These are phyloP conservation scores for Corchorus capsularis DNA, from an alignment of 345 rosid genomes.

Conservation along the genomic window DNA sequence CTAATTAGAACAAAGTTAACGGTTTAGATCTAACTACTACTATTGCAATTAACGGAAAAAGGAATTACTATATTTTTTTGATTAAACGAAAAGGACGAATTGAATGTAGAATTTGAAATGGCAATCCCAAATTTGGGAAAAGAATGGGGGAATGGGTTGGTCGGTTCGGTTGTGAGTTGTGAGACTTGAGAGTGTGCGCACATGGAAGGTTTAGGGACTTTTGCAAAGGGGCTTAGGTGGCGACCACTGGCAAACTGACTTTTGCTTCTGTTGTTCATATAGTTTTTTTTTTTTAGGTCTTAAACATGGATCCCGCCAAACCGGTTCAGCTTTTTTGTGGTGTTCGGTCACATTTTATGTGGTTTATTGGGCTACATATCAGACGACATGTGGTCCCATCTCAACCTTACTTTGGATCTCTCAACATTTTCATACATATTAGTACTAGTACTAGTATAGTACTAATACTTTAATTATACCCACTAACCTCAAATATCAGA, in stretches of 20 bases:
- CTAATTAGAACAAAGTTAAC: background rate
- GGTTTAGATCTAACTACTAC: conserved; percentile 6
- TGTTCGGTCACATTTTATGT: conserved; percentile 13
- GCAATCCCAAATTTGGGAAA: too few species aligned
- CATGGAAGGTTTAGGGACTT: conserved; percentile 17
- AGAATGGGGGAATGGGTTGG: too few species aligned
- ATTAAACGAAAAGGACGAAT: too few species aligned
- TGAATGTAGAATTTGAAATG: too few species aligned
- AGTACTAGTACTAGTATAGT: too few species aligned
- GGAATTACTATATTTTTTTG: too few species aligned
- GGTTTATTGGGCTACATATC: background rate
- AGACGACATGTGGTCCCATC: conserved; percentile 6
- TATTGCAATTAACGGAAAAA: too few species aligned
- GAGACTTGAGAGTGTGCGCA: background rate
- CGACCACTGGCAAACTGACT: conserved; percentile 17
- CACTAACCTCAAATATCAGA: background rate
- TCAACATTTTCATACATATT: conserved; percentile 10
- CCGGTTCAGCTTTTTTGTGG: conserved; percentile 11
- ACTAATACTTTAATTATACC: too few species aligned
- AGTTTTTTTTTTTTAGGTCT: background rate
- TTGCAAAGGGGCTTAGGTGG: conserved; percentile 21
- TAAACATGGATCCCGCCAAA: conserved; percentile 10
- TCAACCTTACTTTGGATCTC: conserved; percentile 20
- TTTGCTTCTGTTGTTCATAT: background rate
- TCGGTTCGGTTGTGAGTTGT: too few species aligned